Evolutionary conservation across 2,329 filamentous ascomycete species (phyloP), one percentile per base, ranked within the genome.

Genomic region (Fusarium xyrophilum): DNA sequence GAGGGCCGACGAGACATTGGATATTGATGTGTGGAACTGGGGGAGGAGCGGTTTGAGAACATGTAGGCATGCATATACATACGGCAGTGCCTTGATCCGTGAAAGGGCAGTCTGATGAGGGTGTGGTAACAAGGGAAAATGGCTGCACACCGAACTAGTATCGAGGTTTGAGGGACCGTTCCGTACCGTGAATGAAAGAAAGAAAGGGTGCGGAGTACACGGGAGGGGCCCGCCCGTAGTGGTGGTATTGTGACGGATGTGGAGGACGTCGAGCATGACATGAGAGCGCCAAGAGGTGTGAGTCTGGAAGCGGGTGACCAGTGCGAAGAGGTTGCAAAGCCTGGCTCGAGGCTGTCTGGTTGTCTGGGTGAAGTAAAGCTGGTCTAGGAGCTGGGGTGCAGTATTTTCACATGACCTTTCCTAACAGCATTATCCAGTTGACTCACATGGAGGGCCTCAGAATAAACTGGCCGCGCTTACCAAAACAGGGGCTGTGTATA

Each of bases 401-500:
- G 46, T 62, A 33, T 63, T 40, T 57, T 59, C 66, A 57, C 62
- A 69, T 69, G 66, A 69, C 62, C 58, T 53, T 53, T 42, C 36
- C 23, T 39, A 53, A 42, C 54, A 47, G 44, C 36, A 48, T 50
- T 35, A 46, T 60, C 44, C 25, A 40, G 40, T 69, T 69, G 66
- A 69, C 62, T 69, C 66, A 69, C 54, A 56, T 40, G 52, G 65
- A 68, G 39, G 64, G 64, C 65, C 56, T 68, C 67, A 69, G 38
- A 60, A 67, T 55, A 35, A n/a, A 27, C 38, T 52, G 42, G 25
- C 53, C 53, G 51, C 60, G 51, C 50, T 62, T 61, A 52, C 57
- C 30, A 33, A 68, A 52, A 66, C 56, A 39, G 58, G 43, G 58
- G 56, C 47, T 48, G 52, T 65, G 65, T 36, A 25, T 17, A n/a